A percentile compares a stretch with the other conserved stretches of the same genome.
Evolutionary conservation across 2,329 filamentous ascomycete species (phyloP).

Genomic region (Epichloe hybrida): DNA sequence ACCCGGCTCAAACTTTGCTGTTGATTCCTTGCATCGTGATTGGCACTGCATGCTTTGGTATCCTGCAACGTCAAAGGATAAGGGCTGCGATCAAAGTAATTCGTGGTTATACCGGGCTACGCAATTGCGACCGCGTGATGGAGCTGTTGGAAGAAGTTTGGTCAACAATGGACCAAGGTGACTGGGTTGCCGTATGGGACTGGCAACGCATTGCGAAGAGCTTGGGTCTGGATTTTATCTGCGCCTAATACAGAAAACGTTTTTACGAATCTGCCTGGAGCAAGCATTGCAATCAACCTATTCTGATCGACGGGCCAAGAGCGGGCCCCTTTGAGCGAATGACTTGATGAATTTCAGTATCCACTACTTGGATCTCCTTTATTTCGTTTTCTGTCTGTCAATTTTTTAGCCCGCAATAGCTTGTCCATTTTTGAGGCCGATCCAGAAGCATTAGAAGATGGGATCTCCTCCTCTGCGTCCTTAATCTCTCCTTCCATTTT

Average conservation of each 20-base stretch:
- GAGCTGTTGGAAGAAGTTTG: conserved; percentile 46
- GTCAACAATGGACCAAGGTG: conserved; percentile 42
- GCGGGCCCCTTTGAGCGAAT: too few species aligned
- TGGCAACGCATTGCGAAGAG: conserved; percentile 44
- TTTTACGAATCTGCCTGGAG: neutral
- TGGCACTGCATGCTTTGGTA: conserved; percentile 44
- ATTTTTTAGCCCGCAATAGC: too few species aligned
- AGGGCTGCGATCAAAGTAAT: conserved; percentile 35
- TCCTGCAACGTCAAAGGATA: conserved; percentile 37
- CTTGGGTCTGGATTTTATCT: conserved; percentile 43
- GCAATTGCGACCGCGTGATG: conserved; percentile 40
- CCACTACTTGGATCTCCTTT: too few species aligned
- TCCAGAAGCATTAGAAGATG: too few species aligned
- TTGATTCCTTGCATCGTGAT: conserved; percentile 48
- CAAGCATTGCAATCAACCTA: too few species aligned
- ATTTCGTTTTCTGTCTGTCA: too few species aligned
- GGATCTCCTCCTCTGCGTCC: too few species aligned
- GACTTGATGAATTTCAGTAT: too few species aligned
- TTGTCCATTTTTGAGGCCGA: too few species aligned
- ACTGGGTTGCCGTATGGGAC: conserved; percentile 49
- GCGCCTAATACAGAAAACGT: conserved; percentile 22
- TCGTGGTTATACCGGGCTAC: conserved; percentile 44
- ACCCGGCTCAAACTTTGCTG: conserved; percentile 45
- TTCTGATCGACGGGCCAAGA: too few species aligned
- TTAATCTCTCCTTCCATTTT: too few species aligned